phyloP scores from a whole-genome alignment of 225 moss, liverwort and hornwort species.

The Polytrichum commune region DNA sequence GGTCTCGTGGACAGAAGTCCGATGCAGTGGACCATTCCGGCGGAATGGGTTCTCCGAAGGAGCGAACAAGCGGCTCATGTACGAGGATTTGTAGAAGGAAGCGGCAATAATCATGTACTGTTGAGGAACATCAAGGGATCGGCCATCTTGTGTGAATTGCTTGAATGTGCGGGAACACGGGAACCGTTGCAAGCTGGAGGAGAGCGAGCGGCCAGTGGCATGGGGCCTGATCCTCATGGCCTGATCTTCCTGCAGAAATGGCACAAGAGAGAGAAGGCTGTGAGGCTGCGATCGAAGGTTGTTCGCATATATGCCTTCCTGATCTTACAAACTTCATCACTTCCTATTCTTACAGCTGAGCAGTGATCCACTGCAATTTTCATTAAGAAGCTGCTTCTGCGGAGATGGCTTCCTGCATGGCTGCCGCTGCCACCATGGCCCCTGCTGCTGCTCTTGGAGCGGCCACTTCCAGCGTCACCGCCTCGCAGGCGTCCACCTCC shows the following conservation, averaged over 20 bases:
- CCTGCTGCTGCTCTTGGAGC: background rate
- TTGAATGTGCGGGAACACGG: background rate
- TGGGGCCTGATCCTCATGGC: background rate
- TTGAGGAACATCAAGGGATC: too few relatives aligned
- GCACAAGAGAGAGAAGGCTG: background rate
- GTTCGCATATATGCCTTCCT: background rate
- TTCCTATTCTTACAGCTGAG: background rate
- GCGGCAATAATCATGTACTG: too few relatives aligned
- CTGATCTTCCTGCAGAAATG: background rate
- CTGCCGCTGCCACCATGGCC: background rate
- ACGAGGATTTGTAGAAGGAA: too few relatives aligned
- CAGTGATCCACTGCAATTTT: background rate
- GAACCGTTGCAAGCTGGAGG: background rate
- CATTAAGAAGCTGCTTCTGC: background rate
- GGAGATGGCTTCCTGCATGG: conserved; percentile 1
- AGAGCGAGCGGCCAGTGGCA: background rate
- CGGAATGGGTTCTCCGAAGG: too few relatives aligned
- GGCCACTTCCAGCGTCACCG: background rate
- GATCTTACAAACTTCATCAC: background rate
- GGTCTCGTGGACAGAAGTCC: too few relatives aligned
- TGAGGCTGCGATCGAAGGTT: background rate
- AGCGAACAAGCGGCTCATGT: too few relatives aligned
- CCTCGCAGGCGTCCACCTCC: conserved; percentile 5
- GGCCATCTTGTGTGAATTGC: too few relatives aligned
- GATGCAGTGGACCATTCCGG: too few relatives aligned